Base-by-base conservation (phyloP, 2,329 filamentous ascomycete genomes). In the Colletotrichum phormii region DNA sequence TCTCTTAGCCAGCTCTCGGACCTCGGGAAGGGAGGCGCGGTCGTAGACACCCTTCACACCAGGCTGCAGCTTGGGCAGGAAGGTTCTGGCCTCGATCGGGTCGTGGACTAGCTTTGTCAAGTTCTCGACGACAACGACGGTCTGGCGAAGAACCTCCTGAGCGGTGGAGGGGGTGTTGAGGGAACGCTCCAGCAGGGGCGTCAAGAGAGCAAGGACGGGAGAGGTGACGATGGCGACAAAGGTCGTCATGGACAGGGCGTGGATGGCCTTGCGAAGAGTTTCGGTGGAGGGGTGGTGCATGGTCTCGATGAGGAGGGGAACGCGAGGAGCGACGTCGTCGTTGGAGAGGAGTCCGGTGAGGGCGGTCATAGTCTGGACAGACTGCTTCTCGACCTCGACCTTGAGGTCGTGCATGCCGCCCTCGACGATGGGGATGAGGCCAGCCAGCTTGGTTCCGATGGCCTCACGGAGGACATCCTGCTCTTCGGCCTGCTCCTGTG, bases 211-310 rank as follows among this genome's bases (percentile, higher is more conserved):
- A 71, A 99, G 90, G 5, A 98, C 96, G 11, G 97, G 97, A 9
- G 96, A 98, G 13, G 95, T 98, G 77, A 99, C 97, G 75, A 97
- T 89, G 68, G 97, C 95, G 65, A 99, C 97, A 77, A 99, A 99
- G n/a, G 97, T 99, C 12, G 97, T 99, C 86, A 97, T 95, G 4
- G 95, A 98, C 58, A 99, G 88, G 58, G 95, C 97, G 80, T 98
- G 97, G 76, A 99, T 98, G 37, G 97, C 95, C 87, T 98, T 98
- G 81, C 98, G 94, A 68, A 97, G 89, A 33, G 93, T 95, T 82
- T 97, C 91, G 15, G 94, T 88, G 12, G 95, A 98, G 6, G 97
- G 97, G 78, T 98, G 92, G 82, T 98, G 94, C 92, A 99, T 98
- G 61, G 95, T 94, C 81, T 97, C 95, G 83, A 99, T 92, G 61